These are phyloP conservation scores for Lactarius psammicola DNA, from an alignment of 768 basidiomycete species.

Conservation along the genomic window DNA sequence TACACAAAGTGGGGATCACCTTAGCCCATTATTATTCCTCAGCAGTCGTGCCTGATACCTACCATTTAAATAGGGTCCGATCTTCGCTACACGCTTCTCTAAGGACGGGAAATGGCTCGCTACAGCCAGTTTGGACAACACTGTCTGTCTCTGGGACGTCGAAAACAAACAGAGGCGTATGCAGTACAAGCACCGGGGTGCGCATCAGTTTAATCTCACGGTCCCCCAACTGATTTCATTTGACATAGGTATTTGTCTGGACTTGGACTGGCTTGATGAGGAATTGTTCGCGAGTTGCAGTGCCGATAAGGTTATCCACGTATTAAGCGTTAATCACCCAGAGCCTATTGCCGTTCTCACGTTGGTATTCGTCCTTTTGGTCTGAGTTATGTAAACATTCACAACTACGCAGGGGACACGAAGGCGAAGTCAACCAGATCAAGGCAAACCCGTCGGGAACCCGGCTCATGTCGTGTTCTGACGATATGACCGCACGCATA, in stretches of 20 bases:
- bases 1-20: slow-evolving; percentile 58
- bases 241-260: slow-evolving; percentile 66
- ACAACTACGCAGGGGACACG: slow-evolving; percentile 55
- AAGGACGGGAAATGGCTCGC: slow-evolving; percentile 68
- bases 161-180: slow-evolving; percentile 55
- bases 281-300: slow-evolving; percentile 71
- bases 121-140: slow-evolving; percentile 76
- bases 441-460: slow-evolving; percentile 65
- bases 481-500: slow-evolving; percentile 74
- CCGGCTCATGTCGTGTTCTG: slow-evolving; percentile 75
- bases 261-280: slow-evolving; percentile 77
- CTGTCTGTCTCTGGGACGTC: slow-evolving; percentile 78
- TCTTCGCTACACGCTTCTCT: slow-evolving; percentile 79
- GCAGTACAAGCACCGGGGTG: slow-evolving; percentile 71
- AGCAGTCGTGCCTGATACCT: neutral
- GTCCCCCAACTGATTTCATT: neutral
- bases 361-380: slow-evolving; percentile 41
- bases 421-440: slow-evolving; percentile 75
- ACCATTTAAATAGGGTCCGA: slow-evolving; percentile 55
- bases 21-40: neutral
- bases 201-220: slow-evolving; percentile 19
- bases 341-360: slow-evolving; percentile 60
- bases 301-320: slow-evolving; percentile 61
- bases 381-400: neutral
- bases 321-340: slow-evolving; percentile 53